phyloP scores from a whole-genome alignment of 1,284 basidiomycete species.

The Fomitopsis palustris region DNA sequence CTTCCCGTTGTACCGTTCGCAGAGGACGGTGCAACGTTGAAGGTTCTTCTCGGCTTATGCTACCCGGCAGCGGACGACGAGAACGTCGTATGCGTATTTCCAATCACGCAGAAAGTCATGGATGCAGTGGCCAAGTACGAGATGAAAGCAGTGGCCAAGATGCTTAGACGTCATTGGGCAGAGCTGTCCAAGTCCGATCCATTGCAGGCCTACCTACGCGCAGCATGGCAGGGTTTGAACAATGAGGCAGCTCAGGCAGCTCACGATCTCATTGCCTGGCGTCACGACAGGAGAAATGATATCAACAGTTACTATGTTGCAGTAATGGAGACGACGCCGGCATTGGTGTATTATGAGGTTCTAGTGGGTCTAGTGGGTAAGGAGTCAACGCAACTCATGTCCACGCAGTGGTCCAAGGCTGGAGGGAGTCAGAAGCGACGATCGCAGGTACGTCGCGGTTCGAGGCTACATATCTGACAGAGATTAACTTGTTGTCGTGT shows the following conservation, averaged over 20 bases:
- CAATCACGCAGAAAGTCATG: neutral
- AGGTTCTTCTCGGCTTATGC: neutral
- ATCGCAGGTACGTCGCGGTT: too few relatives aligned
- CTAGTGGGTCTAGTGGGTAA: too few relatives aligned
- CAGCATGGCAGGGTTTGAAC: neutral
- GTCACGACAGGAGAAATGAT: neutral
- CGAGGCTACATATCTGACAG: too few relatives aligned
- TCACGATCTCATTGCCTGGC: neutral
- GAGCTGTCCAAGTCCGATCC: neutral
- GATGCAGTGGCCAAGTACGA: neutral
- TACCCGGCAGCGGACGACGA: neutral
- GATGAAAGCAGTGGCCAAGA: neutral
- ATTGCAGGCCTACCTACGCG: neutral
- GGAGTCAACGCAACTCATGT: neutral
- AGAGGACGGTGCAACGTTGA: neutral
- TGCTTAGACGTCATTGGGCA: neutral
- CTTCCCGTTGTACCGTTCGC: neutral
- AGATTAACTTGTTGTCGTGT: too few relatives aligned
- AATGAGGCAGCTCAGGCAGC: neutral
- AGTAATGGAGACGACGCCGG: constrained; percentile 8
- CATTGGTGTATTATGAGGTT: neutral
- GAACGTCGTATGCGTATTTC: neutral
- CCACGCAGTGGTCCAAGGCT: too few relatives aligned
- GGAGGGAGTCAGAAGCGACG: too few relatives aligned
- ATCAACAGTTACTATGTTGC: neutral